These are phyloP conservation scores for Haplosporangium gracile DNA, from an alignment of 192 early-diverging fungal genomes.

Conservation along the genomic window DNA sequence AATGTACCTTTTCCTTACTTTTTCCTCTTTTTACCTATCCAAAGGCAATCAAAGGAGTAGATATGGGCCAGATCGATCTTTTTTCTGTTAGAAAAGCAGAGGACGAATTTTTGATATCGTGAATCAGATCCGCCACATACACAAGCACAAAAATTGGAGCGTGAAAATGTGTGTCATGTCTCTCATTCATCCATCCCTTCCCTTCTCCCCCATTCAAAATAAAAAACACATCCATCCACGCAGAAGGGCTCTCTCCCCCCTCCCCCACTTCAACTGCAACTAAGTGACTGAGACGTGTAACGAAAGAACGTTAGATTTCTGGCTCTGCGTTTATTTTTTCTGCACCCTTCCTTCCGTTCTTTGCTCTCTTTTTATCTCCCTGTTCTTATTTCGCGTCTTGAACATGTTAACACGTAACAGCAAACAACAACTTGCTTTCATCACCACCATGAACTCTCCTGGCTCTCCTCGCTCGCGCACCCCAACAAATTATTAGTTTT, in stretches of 20 bases:
- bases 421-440: neutral
- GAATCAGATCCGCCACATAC: neutral
- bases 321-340: neutral
- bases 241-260: neutral
- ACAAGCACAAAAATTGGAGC: neutral
- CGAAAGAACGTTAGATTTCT: neutral
- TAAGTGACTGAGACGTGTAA: neutral
- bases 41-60: neutral
- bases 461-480: neutral
- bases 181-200: neutral
- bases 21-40: neutral
- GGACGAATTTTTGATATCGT: neutral
- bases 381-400: neutral
- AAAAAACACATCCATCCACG: neutral
- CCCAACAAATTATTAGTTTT: slow-evolving; percentile 1
- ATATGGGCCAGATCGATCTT: neutral
- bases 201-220: neutral
- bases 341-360: neutral
- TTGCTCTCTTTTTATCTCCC: neutral
- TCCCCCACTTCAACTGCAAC: neutral
- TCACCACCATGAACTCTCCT: neutral
- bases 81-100: neutral
- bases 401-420: neutral
- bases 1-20: neutral
- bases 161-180: slow-evolving; percentile 1